Base-by-base conservation (phyloP, 768 basidiomycete genomes). In the Trametes sanguinea region DNA sequence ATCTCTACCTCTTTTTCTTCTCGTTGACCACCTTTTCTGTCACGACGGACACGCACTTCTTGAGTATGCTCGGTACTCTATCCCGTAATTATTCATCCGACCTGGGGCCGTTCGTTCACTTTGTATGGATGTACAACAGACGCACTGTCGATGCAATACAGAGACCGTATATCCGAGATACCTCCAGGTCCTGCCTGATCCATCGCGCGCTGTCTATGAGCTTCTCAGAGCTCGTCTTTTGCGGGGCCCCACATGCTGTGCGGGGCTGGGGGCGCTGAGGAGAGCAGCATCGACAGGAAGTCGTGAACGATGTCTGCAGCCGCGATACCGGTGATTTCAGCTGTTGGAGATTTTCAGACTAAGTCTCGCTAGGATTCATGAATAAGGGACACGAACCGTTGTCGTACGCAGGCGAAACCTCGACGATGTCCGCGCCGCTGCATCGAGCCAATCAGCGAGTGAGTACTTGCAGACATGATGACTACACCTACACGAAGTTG, bases 321-420 rank as follows among this genome's bases (percentile, higher is more conserved):
- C 29, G 84, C 84, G 50, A 86, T 85, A 2, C 80, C 83, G 27
- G 88, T 90, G 50, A 87, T 83, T 44, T 90, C 87, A 51, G 87
- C 87, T 83, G 60, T 46, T 27, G 11, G 6, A 37, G 11, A 6
- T 37, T 37, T 6, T 37, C 35, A 37, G 35, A 37, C 6, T 1
- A 22, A 22, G 22, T 22, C 22, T 37, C 11, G 35, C 11, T 11
- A 6, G 35, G 11, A 37, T 37, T 11, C 35, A 37, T 6, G 11
- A 37, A 11, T 37, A 16, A 5, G n/a, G 8, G 42, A 50, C 52
- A 46, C 78, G 47, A 60, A 85, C 87, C 88, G 63, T 85, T 78
- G 72, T 89, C 89, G 72, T 90, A 89, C 14, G 87, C 83, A 9
- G 89, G 89, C 1, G 88, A 76, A 33, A 92, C 89, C 72, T 90